Conservation (phyloP, 2,329 filamentous ascomycete genomes). For the Alternaria brassicae region DNA sequence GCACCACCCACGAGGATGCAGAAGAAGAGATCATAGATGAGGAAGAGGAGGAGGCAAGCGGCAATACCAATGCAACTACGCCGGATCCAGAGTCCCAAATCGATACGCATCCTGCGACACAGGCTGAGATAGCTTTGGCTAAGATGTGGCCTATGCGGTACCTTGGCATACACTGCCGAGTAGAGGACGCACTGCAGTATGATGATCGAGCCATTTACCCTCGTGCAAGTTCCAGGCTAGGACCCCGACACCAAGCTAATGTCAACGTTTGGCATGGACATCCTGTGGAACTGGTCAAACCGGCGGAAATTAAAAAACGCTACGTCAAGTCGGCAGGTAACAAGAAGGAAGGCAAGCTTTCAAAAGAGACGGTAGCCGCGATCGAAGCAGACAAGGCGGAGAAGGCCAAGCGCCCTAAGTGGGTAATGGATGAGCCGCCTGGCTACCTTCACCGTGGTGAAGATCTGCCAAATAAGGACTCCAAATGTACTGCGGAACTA, state of each 20-base stretch:
- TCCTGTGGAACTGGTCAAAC: constrained; percentile 89
- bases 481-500: constrained; percentile 75
- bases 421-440: constrained; percentile 88
- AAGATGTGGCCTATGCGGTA: constrained; percentile 97
- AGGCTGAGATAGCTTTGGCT: constrained; percentile 89
- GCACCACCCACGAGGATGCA: constrained; percentile 59
- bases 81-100: constrained; percentile 59
- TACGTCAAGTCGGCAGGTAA: constrained; percentile 66
- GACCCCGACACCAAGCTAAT: constrained; percentile 88
- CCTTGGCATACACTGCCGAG: constrained; percentile 91
- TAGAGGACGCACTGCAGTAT: constrained; percentile 94
- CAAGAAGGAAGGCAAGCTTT: constrained; percentile 77
- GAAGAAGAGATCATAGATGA: constrained; percentile 71
- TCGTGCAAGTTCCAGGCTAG: constrained; percentile 88
- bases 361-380: constrained; percentile 80
- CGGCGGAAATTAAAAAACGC: constrained; percentile 82
- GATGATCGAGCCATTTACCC: constrained; percentile 95
- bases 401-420: constrained; percentile 84
- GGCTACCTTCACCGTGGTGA: constrained; percentile 87
- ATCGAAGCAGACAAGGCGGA: constrained; percentile 82
- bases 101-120: constrained; percentile 70
- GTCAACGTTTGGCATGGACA: constrained; percentile 85
- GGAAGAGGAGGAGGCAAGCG: constrained; percentile 71
- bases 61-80: constrained; percentile 67
- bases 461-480: constrained; percentile 75